Percentiles rank a stretch among this genome's conserved stretches.
Conservation (phyloP, 805 yeast genomes). For the Candida patagonica region DNA sequence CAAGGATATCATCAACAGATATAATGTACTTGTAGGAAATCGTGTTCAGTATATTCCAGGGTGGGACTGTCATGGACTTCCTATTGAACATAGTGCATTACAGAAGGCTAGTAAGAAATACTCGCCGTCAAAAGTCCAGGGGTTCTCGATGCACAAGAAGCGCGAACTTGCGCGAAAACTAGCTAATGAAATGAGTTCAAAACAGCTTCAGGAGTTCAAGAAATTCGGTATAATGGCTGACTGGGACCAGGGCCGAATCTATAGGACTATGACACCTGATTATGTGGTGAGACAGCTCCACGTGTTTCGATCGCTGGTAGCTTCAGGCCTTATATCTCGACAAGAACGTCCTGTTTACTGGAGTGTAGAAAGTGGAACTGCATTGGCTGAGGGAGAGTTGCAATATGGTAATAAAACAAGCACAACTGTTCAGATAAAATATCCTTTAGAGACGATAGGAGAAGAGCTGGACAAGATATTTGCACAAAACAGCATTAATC, state of each 20-base stretch:
- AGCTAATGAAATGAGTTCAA: conserved; percentile 57
- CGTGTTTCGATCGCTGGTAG: conserved; percentile 57
- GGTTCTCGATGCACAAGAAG: conserved; percentile 40
- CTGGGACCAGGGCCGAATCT: conserved; percentile 48
- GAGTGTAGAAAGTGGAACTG: conserved; percentile 92
- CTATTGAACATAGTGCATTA: conserved; percentile 84
- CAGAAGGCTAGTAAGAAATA: conserved; percentile 34
- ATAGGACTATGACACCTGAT: conserved; percentile 58
- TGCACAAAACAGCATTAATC: neutral
- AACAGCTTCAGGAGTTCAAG: conserved; percentile 56
- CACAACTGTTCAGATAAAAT: conserved; percentile 57
- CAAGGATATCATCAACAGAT: conserved; percentile 78
- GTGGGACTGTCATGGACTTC: conserved; percentile 99
- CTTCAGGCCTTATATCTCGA: conserved; percentile 61
- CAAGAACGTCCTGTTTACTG: conserved; percentile 94
- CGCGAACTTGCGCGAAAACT: conserved; percentile 58
- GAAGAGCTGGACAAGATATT: neutral
- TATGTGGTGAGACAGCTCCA: conserved; percentile 71
- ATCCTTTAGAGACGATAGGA: conserved; percentile 37
- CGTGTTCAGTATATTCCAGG: conserved; percentile 76
- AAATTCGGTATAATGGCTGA: conserved; percentile 77
- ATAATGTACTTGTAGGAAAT: conserved; percentile 52
- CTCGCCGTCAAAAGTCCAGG: conserved; percentile 20
- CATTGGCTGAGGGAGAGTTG: conserved; percentile 92
- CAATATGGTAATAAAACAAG: conserved; percentile 78